These are phyloP conservation scores for Akanthomyces uredinophilus DNA, from an alignment of 2,329 filamentous ascomycete genomes.

Conservation along the genomic window DNA sequence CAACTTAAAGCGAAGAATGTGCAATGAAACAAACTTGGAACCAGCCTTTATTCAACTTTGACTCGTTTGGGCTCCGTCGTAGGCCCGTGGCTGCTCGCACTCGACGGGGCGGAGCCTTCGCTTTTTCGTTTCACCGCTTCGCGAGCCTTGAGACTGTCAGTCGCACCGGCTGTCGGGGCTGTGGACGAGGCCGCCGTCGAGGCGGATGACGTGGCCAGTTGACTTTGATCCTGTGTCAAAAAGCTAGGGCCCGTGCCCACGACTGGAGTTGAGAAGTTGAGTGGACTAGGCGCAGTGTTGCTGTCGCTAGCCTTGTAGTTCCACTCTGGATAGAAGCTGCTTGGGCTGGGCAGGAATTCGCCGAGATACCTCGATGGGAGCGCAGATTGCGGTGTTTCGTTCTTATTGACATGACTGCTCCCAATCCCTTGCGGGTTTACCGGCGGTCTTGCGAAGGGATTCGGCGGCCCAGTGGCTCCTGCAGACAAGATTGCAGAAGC, in stretches of 20 bases:
- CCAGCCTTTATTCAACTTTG: conserved; percentile 14
- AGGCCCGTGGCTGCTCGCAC: background rate
- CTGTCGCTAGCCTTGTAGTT: conserved; percentile 66
- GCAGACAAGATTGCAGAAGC: conserved; percentile 81
- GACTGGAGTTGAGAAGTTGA: conserved; percentile 86
- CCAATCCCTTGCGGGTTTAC: conserved; percentile 49
- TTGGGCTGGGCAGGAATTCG: conserved; percentile 83
- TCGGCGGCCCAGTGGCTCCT: conserved; percentile 85
- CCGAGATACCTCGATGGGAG: conserved; percentile 88
- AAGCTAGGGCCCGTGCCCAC: conserved; percentile 59
- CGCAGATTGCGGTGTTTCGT: conserved; percentile 78
- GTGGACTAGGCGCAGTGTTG: conserved; percentile 84
- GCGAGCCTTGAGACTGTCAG: conserved; percentile 2
- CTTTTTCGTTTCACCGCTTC: conserved; percentile 15
- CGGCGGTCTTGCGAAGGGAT: conserved; percentile 86
- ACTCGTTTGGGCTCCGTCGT: conserved; percentile 13
- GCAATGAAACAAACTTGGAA: background rate
- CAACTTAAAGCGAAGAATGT: background rate
- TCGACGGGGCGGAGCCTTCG: background rate
- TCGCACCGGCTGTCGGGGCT: background rate
- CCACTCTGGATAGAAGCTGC: conserved; percentile 91
- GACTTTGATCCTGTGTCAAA: conserved; percentile 48
- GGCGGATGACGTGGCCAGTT: conserved; percentile 13
- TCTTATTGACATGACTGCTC: conserved; percentile 19
- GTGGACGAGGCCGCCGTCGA: background rate